Base-by-base conservation (phyloP, 805 yeast genomes). In the Starmerella roubikii region DNA sequence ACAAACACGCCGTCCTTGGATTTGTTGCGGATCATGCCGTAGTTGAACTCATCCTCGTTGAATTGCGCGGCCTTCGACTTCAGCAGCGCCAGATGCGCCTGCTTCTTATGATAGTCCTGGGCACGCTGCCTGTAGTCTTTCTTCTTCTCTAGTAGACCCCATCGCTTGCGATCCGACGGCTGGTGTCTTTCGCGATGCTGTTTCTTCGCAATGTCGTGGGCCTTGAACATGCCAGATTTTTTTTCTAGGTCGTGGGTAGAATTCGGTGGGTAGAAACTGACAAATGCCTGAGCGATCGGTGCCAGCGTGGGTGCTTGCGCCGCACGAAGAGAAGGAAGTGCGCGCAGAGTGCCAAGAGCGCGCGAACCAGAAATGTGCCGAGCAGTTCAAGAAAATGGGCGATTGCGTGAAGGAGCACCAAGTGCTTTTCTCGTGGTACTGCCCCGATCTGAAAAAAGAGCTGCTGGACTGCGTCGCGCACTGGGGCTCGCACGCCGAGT, bases 171-270 rank as follows among this genome's bases (percentile, higher is more conserved):
- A 32, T 71, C 76, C 34, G 65, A 67, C 1, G 88, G 80, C 61
- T 91, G 98, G 5, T 94, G 72, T 53, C 98, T 74, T 64, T 91
- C 98, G 42, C 85, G 67, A 55, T 91, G 98, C 65, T 91, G 97
- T 55, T 84, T 91, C 66, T 93, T 91, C 60, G 88, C 96, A 10
- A 88, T 77, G 54, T 84, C 81, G 58, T 86, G 96, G 2, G 54
- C 49, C 24, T 49, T 52, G 39, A 50, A 52, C 55, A 53, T 52
- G 11, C 6, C 6, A 9, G 16, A 13, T 26, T 7, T 10, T 22
- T 22, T 22, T 22, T 22, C 10, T 22, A 10, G 24, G 24, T 22
- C 10, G 24, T 22, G 10, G 7, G 10, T 22, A 22, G 24, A 10
- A 22, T 8, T 10, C 7, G 24, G 24, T 22, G 18, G 45, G 37